Evolutionary conservation across 2,329 filamentous ascomycete genomes (phyloP), one percentile per base, ranked within the genome.

Genomic region (Epichloe uncinata): DNA sequence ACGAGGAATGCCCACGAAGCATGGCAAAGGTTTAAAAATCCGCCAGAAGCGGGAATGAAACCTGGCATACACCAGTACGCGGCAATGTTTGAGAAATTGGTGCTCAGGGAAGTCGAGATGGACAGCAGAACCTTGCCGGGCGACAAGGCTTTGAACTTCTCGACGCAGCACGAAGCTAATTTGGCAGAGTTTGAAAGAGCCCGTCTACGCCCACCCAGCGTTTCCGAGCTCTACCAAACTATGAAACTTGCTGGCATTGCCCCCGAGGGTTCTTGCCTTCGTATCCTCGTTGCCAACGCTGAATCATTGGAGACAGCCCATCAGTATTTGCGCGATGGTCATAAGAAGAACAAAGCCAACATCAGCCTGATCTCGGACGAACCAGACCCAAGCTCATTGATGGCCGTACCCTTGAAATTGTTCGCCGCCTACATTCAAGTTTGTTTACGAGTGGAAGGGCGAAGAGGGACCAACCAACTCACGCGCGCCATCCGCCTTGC

Each of bases 121-220:
- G 45, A 56, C 3, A 54, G 54, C 34, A 56, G 53, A 3, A 52
- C 71, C 13, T 59, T 78, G 2, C 79, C 83, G 5, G 84, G 84
- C 12, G 83, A 86, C 56, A 69, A 69, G 38, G 71, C 79, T 18
- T 66, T 81, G 18, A 72, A 78, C 50, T 61, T 68, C 54, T 53
- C 61, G 16, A 60, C 61, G 5, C 53, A 60, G 47, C 52, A 62
- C 38, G 58, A 66, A 12, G 66, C 69, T 63, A 85, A 73, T 62
- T 74, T 73, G 58, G 84, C 72, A 52, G 74, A 81, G n/a, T 78
- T 81, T 49, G 84, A 85, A 51, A 78, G 78, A 55, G 74, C 79
- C 38, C 72, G 78, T n/a, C 67, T 80, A 42, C 68, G 72, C 13
- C 78, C 84, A 1, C 85, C 85, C 2, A 73, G 69, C 1, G 65